Conservation (phyloP, 2,329 filamentous ascomycete genomes). For the Chaetomiaceae sp. region DNA sequence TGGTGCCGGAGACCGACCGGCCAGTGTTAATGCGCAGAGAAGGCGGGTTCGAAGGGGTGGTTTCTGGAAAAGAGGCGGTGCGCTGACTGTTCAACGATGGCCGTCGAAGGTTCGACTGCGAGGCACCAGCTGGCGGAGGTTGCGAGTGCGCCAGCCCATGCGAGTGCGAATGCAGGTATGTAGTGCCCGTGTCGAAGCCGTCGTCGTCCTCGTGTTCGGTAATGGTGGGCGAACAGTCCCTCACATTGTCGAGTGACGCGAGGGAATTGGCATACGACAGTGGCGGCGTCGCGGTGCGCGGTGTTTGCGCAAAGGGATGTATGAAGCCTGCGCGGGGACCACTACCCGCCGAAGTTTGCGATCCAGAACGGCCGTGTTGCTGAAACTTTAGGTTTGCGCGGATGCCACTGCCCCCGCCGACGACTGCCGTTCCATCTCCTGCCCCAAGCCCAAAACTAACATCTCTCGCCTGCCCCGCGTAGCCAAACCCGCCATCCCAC, state of each 20-base stretch:
- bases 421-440: constrained; percentile 15
- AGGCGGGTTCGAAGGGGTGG: constrained; percentile 30
- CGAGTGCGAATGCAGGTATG: constrained; percentile 8
- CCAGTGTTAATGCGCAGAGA: constrained; percentile 37
- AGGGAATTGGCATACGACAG: constrained; percentile 55
- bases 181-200: constrained; percentile 8
- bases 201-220: constrained; percentile 40
- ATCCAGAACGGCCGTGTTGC: constrained; percentile 54
- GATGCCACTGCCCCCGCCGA: constrained; percentile 23
- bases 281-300: constrained; percentile 56
- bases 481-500: constrained; percentile 28
- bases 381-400: constrained; percentile 36
- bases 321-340: constrained; percentile 49
- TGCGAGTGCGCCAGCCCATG: constrained; percentile 16
- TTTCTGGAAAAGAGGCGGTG: constrained; percentile 39
- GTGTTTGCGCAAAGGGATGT: constrained; percentile 62
- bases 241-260: constrained; percentile 46
- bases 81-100: constrained; percentile 40
- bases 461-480: constrained; percentile 36
- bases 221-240: constrained; percentile 54
- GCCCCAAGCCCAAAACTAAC: constrained; percentile 40
- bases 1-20: constrained; percentile 27
- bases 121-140: constrained; percentile 25
- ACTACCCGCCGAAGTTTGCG: constrained; percentile 41
- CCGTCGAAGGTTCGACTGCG: constrained; percentile 32